Base-by-base conservation (phyloP, 768 basidiomycete species). In the Naganishia antarctica region DNA sequence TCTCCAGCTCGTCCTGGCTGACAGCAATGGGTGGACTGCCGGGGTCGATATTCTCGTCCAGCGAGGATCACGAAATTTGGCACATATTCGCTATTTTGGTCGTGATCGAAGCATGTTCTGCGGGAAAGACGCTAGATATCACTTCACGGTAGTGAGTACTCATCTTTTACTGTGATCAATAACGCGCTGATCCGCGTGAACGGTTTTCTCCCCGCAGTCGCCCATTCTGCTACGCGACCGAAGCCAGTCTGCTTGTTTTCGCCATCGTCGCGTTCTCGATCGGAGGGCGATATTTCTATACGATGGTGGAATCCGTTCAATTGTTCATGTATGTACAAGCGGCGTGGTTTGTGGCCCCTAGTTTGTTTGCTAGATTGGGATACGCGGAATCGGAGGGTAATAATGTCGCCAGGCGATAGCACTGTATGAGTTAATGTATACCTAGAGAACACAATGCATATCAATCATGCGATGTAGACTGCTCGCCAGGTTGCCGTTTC, bases 41-140 rank as follows among this genome's bases (percentile, higher is more conserved):
- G 32, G n/a, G 40, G 53, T 57, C 53, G 1, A 57, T 25, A 11
- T 25, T 57, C n/a, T 31, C 41, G 32, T 34, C n/a, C 13, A 49
- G 62, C 26, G 12, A 21, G 16, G 62, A 63, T 44, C 62, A 63
- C 40, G 18, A 16, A 2, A 41, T 49, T 6, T 57, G 53, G 53
- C 53, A 40, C n/a, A 26, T 57, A 11, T 5, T 57, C 6, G 53
- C 53, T 18, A 25, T 57, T 2, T 37, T 57, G n/a, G 23, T 57
- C 32, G 26, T 57, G 11, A 34, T 57, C 4, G 53, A 57, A 57
- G 53, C 53, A n/a, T 57, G 53, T 23, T 23, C 53, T 23, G 32
- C 53, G 15, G 53, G 53, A 3, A 57, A 57, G 37, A 41, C 37
- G 9, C 34, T 37, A 26, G 53, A 57, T 23, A 37, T 40, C 6